Percentiles rank a stretch among this genome's conserved stretches.
phyloP scores from a whole-genome alignment of 1,284 basidiomycete species.

The Trametes pubescens region DNA sequence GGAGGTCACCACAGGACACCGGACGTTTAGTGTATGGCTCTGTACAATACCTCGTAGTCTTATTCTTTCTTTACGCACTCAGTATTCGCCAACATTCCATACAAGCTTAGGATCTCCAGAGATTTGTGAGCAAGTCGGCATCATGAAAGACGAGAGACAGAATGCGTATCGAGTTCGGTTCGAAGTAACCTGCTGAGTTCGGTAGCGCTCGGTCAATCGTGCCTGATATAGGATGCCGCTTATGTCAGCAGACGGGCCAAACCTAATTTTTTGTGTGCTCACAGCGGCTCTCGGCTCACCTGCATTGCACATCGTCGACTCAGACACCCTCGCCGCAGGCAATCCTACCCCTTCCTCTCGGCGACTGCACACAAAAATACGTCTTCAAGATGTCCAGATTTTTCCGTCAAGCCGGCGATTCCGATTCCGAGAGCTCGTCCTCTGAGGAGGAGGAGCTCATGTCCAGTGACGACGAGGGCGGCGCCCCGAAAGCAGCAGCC shows the following conservation, averaged over 20 bases:
- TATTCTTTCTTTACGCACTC: constrained; percentile 8
- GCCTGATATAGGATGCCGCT: constrained; percentile 3
- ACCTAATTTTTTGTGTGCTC: constrained; percentile 32
- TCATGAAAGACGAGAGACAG: neutral
- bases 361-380: constrained; percentile 11
- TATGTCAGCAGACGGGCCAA: constrained; percentile 24
- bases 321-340: constrained; percentile 20
- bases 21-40: constrained; percentile 15
- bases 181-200: too few species aligned
- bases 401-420: constrained; percentile 85
- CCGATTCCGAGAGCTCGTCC: constrained; percentile 79
- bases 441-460: constrained; percentile 83
- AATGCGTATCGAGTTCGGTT: too few species aligned
- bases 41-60: constrained; percentile 17
- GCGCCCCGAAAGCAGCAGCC: constrained; percentile 51
- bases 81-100: neutral
- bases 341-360: constrained; percentile 13
- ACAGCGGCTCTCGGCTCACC: neutral
- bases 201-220: neutral
- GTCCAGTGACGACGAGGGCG: constrained; percentile 72
- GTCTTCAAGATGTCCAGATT: constrained; percentile 78
- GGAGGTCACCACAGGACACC: neutral
- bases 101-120: neutral
- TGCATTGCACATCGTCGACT: constrained; percentile 22
- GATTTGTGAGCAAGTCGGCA: neutral